A percentile compares a stretch with the other conserved stretches of the same genome.
Conservation (phyloP, 768 basidiomycete genomes). For the Pleurotus cornucopiae region DNA sequence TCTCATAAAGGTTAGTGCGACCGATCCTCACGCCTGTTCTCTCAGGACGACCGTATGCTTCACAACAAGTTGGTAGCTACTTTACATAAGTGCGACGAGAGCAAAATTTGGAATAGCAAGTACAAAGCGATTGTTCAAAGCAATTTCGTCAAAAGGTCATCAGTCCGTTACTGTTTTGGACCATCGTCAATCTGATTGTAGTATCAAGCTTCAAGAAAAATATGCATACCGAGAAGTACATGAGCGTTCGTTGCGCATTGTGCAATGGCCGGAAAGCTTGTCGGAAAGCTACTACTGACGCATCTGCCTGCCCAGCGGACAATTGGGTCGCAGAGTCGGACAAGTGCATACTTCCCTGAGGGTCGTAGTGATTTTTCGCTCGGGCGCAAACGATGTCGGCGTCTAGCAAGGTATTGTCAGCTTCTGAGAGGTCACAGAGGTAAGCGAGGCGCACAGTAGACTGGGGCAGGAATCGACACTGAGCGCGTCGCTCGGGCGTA, state of each 20-base stretch:
- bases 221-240: slow-evolving; percentile 56
- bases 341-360: slow-evolving; percentile 49
- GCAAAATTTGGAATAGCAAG: no score
- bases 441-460: slow-evolving; percentile 56
- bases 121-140: no score
- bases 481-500: slow-evolving; percentile 76
- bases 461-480: slow-evolving; percentile 79
- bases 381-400: slow-evolving; percentile 51
- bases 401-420: slow-evolving; percentile 3
- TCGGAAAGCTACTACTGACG: slow-evolving; percentile 43
- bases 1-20: no score
- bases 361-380: slow-evolving; percentile 79
- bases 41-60: no score
- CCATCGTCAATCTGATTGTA: no score
- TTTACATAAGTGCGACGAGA: no score
- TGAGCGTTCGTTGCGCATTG: slow-evolving; percentile 39
- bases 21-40: no score
- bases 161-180: no score
- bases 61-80: no score
- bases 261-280: slow-evolving; percentile 56
- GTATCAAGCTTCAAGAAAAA: background rate
- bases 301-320: slow-evolving; percentile 35
- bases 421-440: background rate
- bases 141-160: no score
- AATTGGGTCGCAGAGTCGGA: slow-evolving; percentile 54